phyloP scores from a whole-genome alignment of 495 filamentous ascomycete species.

The Penicillium subrubescens region DNA sequence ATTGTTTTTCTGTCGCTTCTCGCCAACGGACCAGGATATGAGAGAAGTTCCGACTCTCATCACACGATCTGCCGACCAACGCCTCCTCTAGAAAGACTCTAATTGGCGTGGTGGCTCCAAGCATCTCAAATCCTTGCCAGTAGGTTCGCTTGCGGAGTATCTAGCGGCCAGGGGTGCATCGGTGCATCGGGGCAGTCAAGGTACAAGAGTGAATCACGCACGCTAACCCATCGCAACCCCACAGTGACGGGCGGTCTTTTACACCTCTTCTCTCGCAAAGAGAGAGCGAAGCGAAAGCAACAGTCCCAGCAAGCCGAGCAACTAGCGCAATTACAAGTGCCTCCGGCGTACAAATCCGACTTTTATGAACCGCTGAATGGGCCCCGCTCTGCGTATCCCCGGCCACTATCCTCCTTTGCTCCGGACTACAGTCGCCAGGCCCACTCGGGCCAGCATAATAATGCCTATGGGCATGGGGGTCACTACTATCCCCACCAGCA shows the following conservation, averaged over 20 bases:
- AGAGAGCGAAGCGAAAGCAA: constrained; percentile 30
- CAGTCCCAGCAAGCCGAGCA: constrained; percentile 14
- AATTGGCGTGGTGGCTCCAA: constrained; percentile 17
- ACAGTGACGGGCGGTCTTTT: constrained; percentile 27
- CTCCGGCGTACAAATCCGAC: constrained; percentile 23
- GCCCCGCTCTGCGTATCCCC: constrained; percentile 26
- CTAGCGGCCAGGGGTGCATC: not conserved
- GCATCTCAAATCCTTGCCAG: constrained; percentile 20
- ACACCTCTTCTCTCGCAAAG: constrained; percentile 31
- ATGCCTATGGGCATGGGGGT: not conserved
- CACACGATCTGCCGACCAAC: constrained; percentile 19
- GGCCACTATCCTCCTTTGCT: constrained; percentile 34
- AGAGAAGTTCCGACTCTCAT: not conserved
- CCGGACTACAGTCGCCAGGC: constrained; percentile 25
- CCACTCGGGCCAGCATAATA: constrained; percentile 1
- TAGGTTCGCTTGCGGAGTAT: constrained; percentile 13
- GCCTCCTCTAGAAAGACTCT: constrained; percentile 3
- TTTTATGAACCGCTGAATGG: constrained; percentile 13
- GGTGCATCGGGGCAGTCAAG: not conserved
- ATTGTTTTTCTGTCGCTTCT: not conserved
- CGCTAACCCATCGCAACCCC: constrained; percentile 18
- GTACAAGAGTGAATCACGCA: constrained; percentile 13
- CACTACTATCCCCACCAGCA: not conserved
- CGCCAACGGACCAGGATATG: constrained; percentile 3
- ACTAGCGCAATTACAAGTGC: constrained; percentile 12